These are phyloP conservation scores for Bothriochloa decipiens DNA, from an alignment of 176 grass and related monocot species.

Conservation along the genomic window DNA sequence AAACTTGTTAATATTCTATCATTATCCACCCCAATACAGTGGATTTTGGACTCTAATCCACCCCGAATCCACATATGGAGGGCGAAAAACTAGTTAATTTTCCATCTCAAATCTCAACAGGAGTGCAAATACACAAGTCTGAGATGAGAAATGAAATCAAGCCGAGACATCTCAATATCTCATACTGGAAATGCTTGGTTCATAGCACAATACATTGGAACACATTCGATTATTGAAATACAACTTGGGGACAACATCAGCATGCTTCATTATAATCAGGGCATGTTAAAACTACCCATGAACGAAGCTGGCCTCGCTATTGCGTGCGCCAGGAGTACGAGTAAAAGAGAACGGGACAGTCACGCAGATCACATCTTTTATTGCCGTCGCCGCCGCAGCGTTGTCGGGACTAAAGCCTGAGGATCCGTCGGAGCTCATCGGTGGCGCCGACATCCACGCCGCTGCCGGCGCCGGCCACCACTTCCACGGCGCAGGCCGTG, in stretches of 20 bases:
- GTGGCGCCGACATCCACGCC: slow-evolving; percentile 67
- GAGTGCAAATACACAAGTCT: not conserved
- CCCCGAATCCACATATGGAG: no score
- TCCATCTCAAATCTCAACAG: not conserved
- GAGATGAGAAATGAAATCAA: not conserved
- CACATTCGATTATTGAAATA: slow-evolving; percentile 15
- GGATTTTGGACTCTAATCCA: no score
- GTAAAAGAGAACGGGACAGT: not conserved
- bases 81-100: no score
- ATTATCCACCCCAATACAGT: no score
- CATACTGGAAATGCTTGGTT: not conserved
- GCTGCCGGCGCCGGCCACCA: slow-evolving; percentile 13
- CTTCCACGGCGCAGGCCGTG: slow-evolving; percentile 46
- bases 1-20: no score
- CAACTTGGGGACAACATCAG: slow-evolving; percentile 15
- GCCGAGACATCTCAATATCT: not conserved
- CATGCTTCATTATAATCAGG: slow-evolving; percentile 16
- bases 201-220: not conserved
- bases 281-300: slow-evolving; percentile 37
- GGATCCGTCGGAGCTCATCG: slow-evolving; percentile 68
- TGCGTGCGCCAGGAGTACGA: not conserved
- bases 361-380: not conserved
- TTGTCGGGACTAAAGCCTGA: slow-evolving; percentile 49
- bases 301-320: not conserved
- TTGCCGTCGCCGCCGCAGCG: not conserved